Percentiles rank a stretch among this genome's conserved stretches.
Evolutionary conservation across 2,329 filamentous ascomycete genomes (phyloP).

Genomic region (Aspergillus neoniger): DNA sequence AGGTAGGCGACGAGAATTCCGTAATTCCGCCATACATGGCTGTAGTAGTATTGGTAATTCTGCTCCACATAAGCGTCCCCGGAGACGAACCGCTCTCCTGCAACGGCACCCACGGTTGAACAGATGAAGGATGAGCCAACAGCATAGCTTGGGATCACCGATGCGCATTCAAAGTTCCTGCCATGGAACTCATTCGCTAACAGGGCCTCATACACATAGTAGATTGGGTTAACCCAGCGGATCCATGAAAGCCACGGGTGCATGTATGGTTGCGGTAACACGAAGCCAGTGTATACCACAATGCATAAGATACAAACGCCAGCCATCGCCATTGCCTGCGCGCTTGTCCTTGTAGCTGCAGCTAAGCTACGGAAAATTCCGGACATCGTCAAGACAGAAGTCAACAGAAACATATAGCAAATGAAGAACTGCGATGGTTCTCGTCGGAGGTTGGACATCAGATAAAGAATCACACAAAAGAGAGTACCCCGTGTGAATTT

Average conservation of each 20-base stretch:
- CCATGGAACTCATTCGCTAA: constrained; percentile 37
- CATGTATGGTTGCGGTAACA: constrained; percentile 45
- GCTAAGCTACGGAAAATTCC: constrained; percentile 57
- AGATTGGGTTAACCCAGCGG: constrained; percentile 35
- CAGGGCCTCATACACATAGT: constrained; percentile 34
- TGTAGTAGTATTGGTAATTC: constrained; percentile 58
- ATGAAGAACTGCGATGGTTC: constrained; percentile 59
- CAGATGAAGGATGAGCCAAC: constrained; percentile 48
- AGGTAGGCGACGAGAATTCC: constrained; percentile 68
- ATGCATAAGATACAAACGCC: constrained; percentile 34
- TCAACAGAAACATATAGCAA: constrained; percentile 54
- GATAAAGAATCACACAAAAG: constrained; percentile 51
- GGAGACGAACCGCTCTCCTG: constrained; percentile 55
- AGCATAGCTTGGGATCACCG: constrained; percentile 20
- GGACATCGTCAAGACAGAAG: constrained; percentile 55
- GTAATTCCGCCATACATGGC: constrained; percentile 68
- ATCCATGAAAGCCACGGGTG: constrained; percentile 54
- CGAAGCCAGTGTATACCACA: constrained; percentile 41
- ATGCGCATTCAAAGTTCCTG: constrained; percentile 23
- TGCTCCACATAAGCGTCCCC: constrained; percentile 61
- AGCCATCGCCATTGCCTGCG: constrained; percentile 56
- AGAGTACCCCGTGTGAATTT: constrained; percentile 11
- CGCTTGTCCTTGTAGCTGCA: constrained; percentile 39
- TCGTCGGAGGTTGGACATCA: constrained; percentile 56
- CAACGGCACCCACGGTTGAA: constrained; percentile 57